These are phyloP conservation scores for Lipomyces yamanashiensis DNA, from an alignment of 805 yeast species.

Conservation along the genomic window DNA sequence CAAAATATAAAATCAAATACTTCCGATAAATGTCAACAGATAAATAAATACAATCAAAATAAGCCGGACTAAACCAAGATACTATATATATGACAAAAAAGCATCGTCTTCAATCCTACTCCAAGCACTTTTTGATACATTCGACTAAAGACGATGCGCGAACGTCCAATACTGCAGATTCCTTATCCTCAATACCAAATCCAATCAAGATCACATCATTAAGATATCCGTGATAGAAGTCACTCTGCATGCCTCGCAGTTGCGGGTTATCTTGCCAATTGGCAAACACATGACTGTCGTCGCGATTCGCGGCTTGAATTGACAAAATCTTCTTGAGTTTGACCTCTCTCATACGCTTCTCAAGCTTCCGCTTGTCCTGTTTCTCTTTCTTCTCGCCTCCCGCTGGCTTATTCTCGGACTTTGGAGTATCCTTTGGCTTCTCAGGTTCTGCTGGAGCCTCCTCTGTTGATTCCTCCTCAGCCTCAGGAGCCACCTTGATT, in stretches of 20 bases:
- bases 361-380: slow-evolving; percentile 22
- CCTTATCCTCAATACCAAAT: slow-evolving; percentile 35
- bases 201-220: slow-evolving; percentile 31
- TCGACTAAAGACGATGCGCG: slow-evolving; percentile 30
- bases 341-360: slow-evolving; percentile 15
- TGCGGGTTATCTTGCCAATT: slow-evolving; percentile 24
- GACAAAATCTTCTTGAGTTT: slow-evolving; percentile 11
- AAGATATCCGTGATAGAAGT: slow-evolving; percentile 36
- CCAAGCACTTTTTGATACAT: slow-evolving; percentile 26
- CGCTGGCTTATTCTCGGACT: not conserved
- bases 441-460: not conserved
- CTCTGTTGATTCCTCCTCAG: not conserved
- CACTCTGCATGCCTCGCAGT: slow-evolving; percentile 27
- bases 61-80: not conserved
- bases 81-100: not conserved
- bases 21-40: not conserved
- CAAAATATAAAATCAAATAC: not conserved
- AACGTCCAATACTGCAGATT: slow-evolving; percentile 33
- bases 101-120: slow-evolving; percentile 4
- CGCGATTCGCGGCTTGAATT: slow-evolving; percentile 10
- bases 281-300: not conserved
- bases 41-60: slow-evolving; percentile 10
- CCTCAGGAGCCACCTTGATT: slow-evolving; percentile 11
- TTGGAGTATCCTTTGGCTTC: not conserved
- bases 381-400: slow-evolving; percentile 13